phyloP scores from a whole-genome alignment of 306 rosid species.

The Dicorynia guianensis region DNA sequence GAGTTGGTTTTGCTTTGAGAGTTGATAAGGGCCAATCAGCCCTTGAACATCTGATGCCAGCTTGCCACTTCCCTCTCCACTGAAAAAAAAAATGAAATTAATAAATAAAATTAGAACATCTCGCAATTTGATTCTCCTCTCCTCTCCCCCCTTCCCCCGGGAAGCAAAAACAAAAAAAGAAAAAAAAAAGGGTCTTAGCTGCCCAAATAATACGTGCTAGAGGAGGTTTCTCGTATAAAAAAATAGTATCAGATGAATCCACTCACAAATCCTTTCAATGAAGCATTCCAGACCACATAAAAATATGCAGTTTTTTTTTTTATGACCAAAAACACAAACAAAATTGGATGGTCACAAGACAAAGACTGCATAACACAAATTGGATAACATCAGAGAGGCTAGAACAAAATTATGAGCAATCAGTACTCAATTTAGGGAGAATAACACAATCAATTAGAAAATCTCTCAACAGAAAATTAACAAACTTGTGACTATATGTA shows the following conservation, averaged over 20 bases:
- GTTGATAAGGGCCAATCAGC: conserved; percentile 97
- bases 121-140: conserved; percentile 23
- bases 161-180: no score
- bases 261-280: conserved; percentile 14
- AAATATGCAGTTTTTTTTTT: conserved; percentile 9
- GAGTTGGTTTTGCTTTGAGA: conserved; percentile 96
- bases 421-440: conserved; percentile 15
- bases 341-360: not conserved
- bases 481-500: conserved; percentile 32
- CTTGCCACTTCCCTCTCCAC: conserved; percentile 99
- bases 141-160: conserved; percentile 13
- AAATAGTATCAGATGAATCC: conserved; percentile 15
- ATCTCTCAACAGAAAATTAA: conserved; percentile 10
- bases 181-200: conserved; percentile 11
- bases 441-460: not conserved
- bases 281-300: conserved; percentile 29
- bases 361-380: not conserved
- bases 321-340: not conserved
- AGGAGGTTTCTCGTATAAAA: conserved; percentile 21
- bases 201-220: conserved; percentile 23
- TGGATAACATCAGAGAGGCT: conserved; percentile 21
- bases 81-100: conserved; percentile 48
- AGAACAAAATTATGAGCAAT: conserved; percentile 3
- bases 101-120: conserved; percentile 42
- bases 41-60: conserved; percentile 92